Evolutionary conservation across 2,329 filamentous ascomycete species (phyloP).

Genomic region (Diaporthe australafricana): DNA sequence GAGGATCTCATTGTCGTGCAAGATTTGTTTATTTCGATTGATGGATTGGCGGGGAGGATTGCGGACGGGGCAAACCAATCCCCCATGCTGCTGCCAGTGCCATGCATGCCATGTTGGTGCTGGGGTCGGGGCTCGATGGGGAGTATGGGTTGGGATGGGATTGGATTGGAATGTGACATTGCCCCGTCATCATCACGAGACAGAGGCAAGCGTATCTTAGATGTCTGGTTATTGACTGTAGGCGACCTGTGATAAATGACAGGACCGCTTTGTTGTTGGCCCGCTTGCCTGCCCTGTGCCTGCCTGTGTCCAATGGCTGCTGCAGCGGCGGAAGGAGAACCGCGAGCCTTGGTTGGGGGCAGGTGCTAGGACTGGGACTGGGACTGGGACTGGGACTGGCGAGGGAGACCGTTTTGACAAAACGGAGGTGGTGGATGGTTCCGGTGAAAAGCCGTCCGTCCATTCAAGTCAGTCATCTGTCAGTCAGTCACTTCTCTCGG

Average conservation of each 20-base stretch:
- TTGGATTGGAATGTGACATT: conserved; percentile 18
- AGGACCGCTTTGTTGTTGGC: background rate
- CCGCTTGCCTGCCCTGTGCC: background rate
- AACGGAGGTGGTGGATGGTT: conserved; percentile 4
- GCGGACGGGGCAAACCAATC: background rate
- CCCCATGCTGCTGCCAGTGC: background rate
- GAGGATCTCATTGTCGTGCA: conserved; percentile 13
- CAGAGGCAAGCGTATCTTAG: conserved; percentile 21
- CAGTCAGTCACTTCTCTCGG: background rate
- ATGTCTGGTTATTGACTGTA: background rate
- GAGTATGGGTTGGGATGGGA: no score
- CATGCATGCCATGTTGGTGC: no score
- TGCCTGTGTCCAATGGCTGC: conserved; percentile 4
- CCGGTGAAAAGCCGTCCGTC: background rate
- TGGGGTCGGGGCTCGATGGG: no score
- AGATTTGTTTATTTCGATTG: conserved; percentile 28
- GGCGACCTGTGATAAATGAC: conserved; percentile 34
- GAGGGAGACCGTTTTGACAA: background rate
- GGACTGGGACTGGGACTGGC: background rate
- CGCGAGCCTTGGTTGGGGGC: background rate
- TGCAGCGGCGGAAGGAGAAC: background rate
- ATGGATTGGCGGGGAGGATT: background rate
- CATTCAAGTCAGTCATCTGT: background rate
- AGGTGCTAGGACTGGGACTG: background rate
- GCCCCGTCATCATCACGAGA: conserved; percentile 24